A percentile compares a stretch with the other conserved stretches of the same genome.
These are phyloP conservation scores for Helenozyma rhizophorensis DNA, from an alignment of 805 yeast species.

Conservation along the genomic window DNA sequence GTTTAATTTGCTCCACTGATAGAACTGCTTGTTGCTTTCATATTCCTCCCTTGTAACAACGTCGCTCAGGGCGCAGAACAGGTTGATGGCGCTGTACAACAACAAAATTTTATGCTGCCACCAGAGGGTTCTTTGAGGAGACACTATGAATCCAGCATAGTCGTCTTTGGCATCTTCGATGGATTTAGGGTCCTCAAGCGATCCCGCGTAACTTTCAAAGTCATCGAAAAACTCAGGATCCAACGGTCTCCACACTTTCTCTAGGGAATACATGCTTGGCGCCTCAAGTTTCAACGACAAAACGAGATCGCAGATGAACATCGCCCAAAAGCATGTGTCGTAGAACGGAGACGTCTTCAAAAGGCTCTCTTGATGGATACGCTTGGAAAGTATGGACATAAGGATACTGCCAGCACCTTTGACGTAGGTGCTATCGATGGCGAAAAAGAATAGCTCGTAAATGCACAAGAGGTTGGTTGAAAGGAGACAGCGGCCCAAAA, in stretches of 20 bases:
- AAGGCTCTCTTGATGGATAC: conserved; percentile 14
- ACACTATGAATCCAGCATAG: conserved; percentile 6
- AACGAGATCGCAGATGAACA: conserved; percentile 31
- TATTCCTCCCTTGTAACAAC: conserved; percentile 26
- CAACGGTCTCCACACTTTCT: conserved; percentile 28
- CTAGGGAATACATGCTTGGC: conserved; percentile 30
- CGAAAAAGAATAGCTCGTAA: conserved; percentile 36
- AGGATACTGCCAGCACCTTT: conserved; percentile 35
- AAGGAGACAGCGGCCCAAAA: conserved; percentile 31
- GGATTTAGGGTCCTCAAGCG: conserved; percentile 1
- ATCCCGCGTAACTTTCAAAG: conserved; percentile 9
- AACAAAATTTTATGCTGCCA: conserved; percentile 32
- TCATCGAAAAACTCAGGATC: conserved; percentile 27
- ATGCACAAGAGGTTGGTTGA: conserved; percentile 35
- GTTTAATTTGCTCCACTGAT: conserved; percentile 27
- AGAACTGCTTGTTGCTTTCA: conserved; percentile 19
- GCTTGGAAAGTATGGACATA: conserved; percentile 22
- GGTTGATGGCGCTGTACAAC: conserved; percentile 25
- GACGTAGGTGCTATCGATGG: conserved; percentile 33
- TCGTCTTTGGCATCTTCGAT: conserved; percentile 3
- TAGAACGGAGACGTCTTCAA: conserved; percentile 27
- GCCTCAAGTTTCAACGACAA: conserved; percentile 27
- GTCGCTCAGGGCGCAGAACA: conserved; percentile 21
- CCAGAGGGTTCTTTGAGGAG: conserved; percentile 24
- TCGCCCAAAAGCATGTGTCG: conserved; percentile 34